Evolutionary conservation across 2,329 filamentous ascomycete species (phyloP).

Genomic region (Exophiala spinifera): DNA sequence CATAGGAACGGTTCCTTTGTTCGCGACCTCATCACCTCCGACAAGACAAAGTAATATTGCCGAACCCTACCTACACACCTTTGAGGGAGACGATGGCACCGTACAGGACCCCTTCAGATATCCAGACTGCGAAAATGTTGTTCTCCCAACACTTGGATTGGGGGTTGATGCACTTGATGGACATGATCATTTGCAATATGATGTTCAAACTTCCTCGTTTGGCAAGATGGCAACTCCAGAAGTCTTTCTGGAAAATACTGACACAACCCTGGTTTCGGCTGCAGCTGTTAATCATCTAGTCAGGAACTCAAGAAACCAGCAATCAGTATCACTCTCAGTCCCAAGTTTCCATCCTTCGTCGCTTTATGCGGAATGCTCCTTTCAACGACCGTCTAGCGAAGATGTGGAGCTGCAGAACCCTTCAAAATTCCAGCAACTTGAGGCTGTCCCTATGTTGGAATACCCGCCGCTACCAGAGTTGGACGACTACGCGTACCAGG

Average conservation of each 20-base stretch:
- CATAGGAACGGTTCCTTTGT: too few species aligned
- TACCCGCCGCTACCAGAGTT: not conserved
- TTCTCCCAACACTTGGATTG: not conserved
- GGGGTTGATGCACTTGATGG: not conserved
- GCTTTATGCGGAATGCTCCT: not conserved
- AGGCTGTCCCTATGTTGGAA: not conserved
- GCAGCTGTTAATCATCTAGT: not conserved
- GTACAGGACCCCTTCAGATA: not conserved
- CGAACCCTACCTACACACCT: too few species aligned
- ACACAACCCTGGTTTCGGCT: constrained; percentile 1
- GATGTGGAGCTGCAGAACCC: not conserved
- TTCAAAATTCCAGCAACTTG: not conserved
- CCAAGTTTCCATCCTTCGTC: not conserved
- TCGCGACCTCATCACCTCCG: not conserved
- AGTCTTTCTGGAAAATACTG: not conserved
- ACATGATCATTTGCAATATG: not conserved
- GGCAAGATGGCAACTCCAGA: constrained; percentile 5
- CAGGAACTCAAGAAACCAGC: not conserved
- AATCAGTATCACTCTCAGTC: not conserved
- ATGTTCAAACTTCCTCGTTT: not conserved
- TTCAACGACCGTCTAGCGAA: not conserved
- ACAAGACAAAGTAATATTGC: too few species aligned
- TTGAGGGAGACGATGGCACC: not conserved
- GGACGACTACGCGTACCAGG: not conserved
- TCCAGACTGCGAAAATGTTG: not conserved